Base-by-base conservation (phyloP, 306 rosid genomes). In the Vicia faba region DNA sequence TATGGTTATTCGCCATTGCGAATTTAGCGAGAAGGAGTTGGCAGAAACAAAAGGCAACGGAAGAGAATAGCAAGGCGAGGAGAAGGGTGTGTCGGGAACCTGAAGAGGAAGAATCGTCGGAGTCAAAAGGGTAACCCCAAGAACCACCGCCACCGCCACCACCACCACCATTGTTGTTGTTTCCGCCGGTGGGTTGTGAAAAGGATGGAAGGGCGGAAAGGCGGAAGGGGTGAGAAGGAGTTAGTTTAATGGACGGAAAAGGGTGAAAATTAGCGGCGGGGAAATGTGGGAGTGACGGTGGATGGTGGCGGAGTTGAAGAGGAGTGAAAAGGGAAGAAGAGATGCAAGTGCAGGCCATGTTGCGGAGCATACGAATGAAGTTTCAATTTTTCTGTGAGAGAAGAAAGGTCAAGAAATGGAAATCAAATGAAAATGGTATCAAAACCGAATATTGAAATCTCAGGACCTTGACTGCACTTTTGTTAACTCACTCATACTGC, bases 21-120 rank as follows among this genome's bases (percentile, higher is more conserved):
- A 75, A 59, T 33, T 80, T 71, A 15, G 88, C 83, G n/a, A 84
- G 68, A 2, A 82, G 79, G 71, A 87, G 83, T 13, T 81, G 86
- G 69, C 78, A 87, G 70, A 82, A 75, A 70, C 80, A 85, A 31
- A 72, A 85, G n/a, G 58, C 12, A 6, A 85, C 58, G 7, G 85
- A 74, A 29, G 81, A 68, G 38, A 74, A 28, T 38, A 83, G 40
- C 1, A 86, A 68, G 11, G 84, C 51, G 19, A 81, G n/a, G 14
- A 89, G 51, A 72, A 82, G 67, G 63, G 81, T 53, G 72, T 61
- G 11, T 26, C 31, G 66, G 19, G 79, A 70, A 46, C 56, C 51
- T 46, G 86, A 83, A 74, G 43, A 29, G 11, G 57, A 64, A 69
- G 62, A 50, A 14, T 75, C 84, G 1, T 69, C 74, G 0, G 82